Evolutionary conservation across 805 yeast genomes (phyloP), one percentile per base, ranked within the genome.

Genomic region (Saccharomycopsis vini): DNA sequence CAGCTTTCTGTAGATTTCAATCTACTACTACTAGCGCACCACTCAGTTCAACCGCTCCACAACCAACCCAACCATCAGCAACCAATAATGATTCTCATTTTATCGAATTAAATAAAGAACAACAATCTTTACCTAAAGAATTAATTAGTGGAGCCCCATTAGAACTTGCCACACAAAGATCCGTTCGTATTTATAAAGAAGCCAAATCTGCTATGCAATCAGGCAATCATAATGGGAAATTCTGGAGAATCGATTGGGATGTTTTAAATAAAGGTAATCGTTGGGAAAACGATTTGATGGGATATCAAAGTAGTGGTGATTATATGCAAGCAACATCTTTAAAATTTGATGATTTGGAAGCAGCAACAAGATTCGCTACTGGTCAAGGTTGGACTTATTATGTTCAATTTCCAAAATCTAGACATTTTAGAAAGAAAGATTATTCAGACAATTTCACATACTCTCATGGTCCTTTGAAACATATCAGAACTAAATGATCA

Each of bases 281-380:
- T 59, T 85, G 95, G 95, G 95, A 85, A 59, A 85, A 85, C 62
- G 90, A 83, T 60, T 68, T 85, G 59, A 85, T 85, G 62, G 95
- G 95, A 21, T 85, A 83, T 68, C 89, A 83, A 56, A 74, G 84
- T 37, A 69, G 82, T 36, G 75, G 83, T 30, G 95, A 85, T 61
- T 79, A 77, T 63, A 80, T 86, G 82, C 82, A 44, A 47, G 54
- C 53, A 15, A 80, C 90, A 6, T 73, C 73, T 58, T 62, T 85
- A 69, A 77, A 78, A 59, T 85, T 85, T 60, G 81, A 77, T 56
- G 67, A 79, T 41, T 79, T 75, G 62, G 90, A 85, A 39, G 74
- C 84, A 33, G 95, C 95, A 29, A 67, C 81, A 47, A 72, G 73
- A 45, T 85, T 85, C 62, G 94, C 94, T 9, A 73, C 77, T 52